Evolutionary conservation across 2,329 filamentous ascomycete genomes (phyloP).

Genomic region (Sporothrix phasma): DNA sequence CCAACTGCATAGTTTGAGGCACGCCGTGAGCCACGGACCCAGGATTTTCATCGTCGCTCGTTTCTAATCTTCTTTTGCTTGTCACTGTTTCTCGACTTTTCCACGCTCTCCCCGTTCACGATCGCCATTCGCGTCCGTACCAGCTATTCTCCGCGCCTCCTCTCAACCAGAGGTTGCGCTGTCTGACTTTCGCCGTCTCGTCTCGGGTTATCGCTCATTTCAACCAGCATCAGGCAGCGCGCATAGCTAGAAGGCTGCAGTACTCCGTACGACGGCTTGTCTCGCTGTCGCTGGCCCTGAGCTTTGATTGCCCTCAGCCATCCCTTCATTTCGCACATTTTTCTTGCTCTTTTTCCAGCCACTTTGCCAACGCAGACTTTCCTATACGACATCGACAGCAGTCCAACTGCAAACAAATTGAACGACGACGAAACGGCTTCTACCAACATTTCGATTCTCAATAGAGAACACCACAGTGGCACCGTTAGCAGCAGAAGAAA

Average conservation of each 20-base stretch:
- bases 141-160: constrained; percentile 4
- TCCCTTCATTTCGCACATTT: background rate
- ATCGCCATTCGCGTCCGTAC: constrained; percentile 6
- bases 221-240: background rate
- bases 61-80: background rate
- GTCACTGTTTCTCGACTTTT: background rate
- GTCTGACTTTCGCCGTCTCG: constrained; percentile 7
- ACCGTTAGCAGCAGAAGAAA: background rate
- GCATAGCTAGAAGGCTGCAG: background rate
- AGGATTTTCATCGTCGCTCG: background rate
- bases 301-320: background rate
- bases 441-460: too few relatives aligned
- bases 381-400: background rate
- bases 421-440: too few relatives aligned
- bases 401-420: background rate
- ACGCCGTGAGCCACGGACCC: constrained; percentile 4
- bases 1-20: constrained; percentile 2
- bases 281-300: background rate
- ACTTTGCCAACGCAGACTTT: background rate
- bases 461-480: background rate
- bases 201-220: background rate
- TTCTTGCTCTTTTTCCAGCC: background rate
- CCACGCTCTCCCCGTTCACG: background rate
- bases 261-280: background rate
- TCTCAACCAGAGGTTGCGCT: background rate